These are phyloP conservation scores for Agrocybe praecox DNA, from an alignment of 768 basidiomycete genomes.

Conservation along the genomic window DNA sequence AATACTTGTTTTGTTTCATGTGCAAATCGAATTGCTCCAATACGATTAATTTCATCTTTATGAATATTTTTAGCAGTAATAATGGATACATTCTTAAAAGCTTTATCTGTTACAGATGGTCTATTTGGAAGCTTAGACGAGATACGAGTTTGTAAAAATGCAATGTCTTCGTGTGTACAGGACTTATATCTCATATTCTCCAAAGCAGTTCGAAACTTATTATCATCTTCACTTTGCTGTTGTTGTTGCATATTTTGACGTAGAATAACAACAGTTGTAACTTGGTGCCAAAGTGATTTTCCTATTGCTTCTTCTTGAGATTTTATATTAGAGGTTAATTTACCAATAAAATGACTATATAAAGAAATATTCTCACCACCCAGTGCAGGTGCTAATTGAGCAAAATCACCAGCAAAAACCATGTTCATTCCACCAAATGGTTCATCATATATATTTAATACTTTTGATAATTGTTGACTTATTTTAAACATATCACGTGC, in stretches of 20 bases:
- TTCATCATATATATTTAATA: slow-evolving; percentile 4
- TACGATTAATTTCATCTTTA: slow-evolving; percentile 38
- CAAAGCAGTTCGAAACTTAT: slow-evolving; percentile 11
- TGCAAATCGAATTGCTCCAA: slow-evolving; percentile 14
- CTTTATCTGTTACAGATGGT: slow-evolving; percentile 7
- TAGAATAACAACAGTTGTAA: slow-evolving; percentile 20
- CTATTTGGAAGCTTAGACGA: slow-evolving; percentile 10
- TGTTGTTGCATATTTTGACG: slow-evolving; percentile 36
- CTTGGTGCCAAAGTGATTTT: no score
- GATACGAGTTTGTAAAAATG: slow-evolving; percentile 29
- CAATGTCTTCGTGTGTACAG: slow-evolving; percentile 38
- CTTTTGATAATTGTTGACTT: slow-evolving; percentile 17
- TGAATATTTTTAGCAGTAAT: slow-evolving; percentile 39
- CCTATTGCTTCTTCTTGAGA: slow-evolving; percentile 25
- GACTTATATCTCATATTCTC: slow-evolving; percentile 37
- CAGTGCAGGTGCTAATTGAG: slow-evolving; percentile 38
- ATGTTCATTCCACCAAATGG: slow-evolving; percentile 39
- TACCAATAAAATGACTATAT: slow-evolving; percentile 4
- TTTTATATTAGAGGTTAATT: background rate
- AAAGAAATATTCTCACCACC: slow-evolving; percentile 17
- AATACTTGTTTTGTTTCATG: slow-evolving; percentile 27
- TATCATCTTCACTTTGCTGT: slow-evolving; percentile 21
- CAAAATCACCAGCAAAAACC: slow-evolving; percentile 48
- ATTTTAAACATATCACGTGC: slow-evolving; percentile 30
- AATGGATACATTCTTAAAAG: slow-evolving; percentile 35